Conservation (phyloP, 2,329 filamentous ascomycete genomes). For the Paecilomyces sp. region DNA sequence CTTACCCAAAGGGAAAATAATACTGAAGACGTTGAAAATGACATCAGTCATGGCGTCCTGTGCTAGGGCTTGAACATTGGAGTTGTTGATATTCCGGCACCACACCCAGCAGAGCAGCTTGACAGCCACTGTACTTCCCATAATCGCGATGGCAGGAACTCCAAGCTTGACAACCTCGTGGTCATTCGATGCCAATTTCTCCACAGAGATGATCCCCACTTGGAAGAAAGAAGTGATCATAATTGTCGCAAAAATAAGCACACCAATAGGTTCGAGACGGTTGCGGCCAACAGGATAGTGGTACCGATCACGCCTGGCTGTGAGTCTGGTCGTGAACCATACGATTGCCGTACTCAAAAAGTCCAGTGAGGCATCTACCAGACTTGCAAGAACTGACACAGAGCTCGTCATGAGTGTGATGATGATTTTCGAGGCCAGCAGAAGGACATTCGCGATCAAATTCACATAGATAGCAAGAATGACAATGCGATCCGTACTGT, state of each 20-base stretch:
- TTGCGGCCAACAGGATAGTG: slow-evolving; percentile 58
- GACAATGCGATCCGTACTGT: slow-evolving; percentile 68
- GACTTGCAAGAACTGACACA: slow-evolving; percentile 57
- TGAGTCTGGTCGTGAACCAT: slow-evolving; percentile 53
- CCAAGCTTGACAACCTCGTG: slow-evolving; percentile 67
- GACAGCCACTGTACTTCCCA: slow-evolving; percentile 73
- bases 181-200: slow-evolving; percentile 50
- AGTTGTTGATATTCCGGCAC: slow-evolving; percentile 81
- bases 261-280: slow-evolving; percentile 57
- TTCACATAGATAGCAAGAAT: slow-evolving; percentile 86
- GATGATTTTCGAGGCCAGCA: slow-evolving; percentile 68
- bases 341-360: slow-evolving; percentile 58
- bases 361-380: slow-evolving; percentile 61
- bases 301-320: slow-evolving; percentile 53
- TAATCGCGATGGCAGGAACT: slow-evolving; percentile 66
- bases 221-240: slow-evolving; percentile 62
- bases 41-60: slow-evolving; percentile 69
- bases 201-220: slow-evolving; percentile 53
- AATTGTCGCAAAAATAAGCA: slow-evolving; percentile 59
- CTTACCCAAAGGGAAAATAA: slow-evolving; percentile 67
- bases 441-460: slow-evolving; percentile 65
- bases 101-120: slow-evolving; percentile 80
- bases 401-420: slow-evolving; percentile 70
- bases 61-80: slow-evolving; percentile 72
- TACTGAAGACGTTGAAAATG: slow-evolving; percentile 84